phyloP scores from a whole-genome alignment of 2,329 filamentous ascomycete genomes.

The Zarea fungicola region DNA sequence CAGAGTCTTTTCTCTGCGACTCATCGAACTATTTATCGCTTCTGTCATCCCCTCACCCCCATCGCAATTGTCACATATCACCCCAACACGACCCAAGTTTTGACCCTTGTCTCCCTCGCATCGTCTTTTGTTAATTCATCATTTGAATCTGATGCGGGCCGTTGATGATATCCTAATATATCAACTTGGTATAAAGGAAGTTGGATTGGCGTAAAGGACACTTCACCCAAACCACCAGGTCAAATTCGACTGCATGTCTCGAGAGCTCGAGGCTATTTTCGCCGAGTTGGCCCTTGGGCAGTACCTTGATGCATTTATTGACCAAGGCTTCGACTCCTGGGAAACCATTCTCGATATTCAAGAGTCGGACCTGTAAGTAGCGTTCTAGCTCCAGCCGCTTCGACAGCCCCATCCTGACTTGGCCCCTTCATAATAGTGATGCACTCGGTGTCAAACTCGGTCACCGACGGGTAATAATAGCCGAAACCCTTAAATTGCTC shows the following conservation, averaged over 20 bases:
- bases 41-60: background rate
- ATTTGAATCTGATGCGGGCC: constrained; percentile 11
- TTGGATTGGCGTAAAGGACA: background rate
- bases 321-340: constrained; percentile 82
- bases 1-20: background rate
- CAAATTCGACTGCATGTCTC: constrained; percentile 39
- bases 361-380: constrained; percentile 70
- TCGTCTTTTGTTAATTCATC: background rate
- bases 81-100: background rate
- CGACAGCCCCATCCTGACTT: background rate
- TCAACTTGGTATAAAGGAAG: background rate
- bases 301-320: constrained; percentile 66
- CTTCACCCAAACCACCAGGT: background rate
- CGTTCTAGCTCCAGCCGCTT: background rate
- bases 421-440: constrained; percentile 48
- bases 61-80: background rate
- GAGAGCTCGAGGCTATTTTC: constrained; percentile 59
- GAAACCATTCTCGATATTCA: constrained; percentile 79
- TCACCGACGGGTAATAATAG: constrained; percentile 63
- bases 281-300: constrained; percentile 72
- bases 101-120: background rate
- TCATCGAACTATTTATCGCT: background rate
- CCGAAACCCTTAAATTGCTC: constrained; percentile 12
- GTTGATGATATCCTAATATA: background rate
- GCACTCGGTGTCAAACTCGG: constrained; percentile 72